Percentiles rank a stretch among this genome's conserved stretches.
Evolutionary conservation across 164 flowering plant genomes (phyloP).

Genomic region (Akebia trifoliata): DNA sequence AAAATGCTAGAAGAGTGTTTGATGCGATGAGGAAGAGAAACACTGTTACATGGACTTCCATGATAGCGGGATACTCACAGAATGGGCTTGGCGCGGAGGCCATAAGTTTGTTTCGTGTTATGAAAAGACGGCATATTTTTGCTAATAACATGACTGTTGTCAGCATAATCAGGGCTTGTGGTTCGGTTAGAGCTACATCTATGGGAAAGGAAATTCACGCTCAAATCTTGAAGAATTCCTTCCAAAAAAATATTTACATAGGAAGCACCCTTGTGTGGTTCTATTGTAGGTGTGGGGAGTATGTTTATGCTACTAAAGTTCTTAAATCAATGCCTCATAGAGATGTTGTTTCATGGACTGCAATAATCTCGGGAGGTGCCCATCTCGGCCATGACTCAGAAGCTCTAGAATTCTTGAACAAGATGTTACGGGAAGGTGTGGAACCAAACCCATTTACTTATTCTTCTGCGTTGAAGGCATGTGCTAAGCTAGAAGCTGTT

Average conservation of each 20-base stretch:
- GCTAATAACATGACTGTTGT: constrained; percentile 63
- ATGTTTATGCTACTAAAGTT: constrained; percentile 40
- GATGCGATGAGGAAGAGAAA: constrained; percentile 61
- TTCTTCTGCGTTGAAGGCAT: constrained; percentile 82
- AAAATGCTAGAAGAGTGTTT: constrained; percentile 48
- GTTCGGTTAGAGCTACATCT: constrained; percentile 37
- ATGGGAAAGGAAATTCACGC: constrained; percentile 81
- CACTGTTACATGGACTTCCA: constrained; percentile 82
- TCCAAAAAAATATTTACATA: constrained; percentile 38
- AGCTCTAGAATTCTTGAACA: constrained; percentile 57
- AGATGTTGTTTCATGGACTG: constrained; percentile 87
- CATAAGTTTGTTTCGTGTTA: constrained; percentile 49
- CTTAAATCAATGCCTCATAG: constrained; percentile 61
- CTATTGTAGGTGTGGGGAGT: constrained; percentile 62
- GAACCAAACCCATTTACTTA: constrained; percentile 76
- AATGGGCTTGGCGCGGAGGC: constrained; percentile 73
- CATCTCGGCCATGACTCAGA: constrained; percentile 55
- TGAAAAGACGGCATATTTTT: constrained; percentile 56
- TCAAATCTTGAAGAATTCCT: constrained; percentile 48
- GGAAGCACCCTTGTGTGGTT: constrained; percentile 86
- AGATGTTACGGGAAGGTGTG: constrained; percentile 77
- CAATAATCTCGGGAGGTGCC: constrained; percentile 71
- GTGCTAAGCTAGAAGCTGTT: constrained; percentile 54
- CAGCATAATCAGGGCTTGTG: constrained; percentile 75
- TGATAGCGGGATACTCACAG: constrained; percentile 74